Conservation (phyloP, 208 protist genomes). For the Trichomonas vaginalis region DNA sequence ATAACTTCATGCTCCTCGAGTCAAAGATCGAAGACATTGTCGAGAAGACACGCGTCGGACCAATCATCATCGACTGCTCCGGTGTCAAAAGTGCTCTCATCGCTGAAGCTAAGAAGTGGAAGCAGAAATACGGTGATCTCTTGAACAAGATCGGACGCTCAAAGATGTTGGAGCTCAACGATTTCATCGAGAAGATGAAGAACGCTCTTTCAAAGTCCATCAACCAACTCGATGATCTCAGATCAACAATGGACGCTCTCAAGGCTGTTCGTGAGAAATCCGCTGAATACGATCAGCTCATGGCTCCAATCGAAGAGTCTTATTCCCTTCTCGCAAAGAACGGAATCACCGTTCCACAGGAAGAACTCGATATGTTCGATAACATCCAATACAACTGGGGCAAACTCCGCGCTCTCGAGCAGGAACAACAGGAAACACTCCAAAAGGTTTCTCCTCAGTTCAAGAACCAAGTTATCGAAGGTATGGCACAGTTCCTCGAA, state of each 20-base stretch:
- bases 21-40: neutral
- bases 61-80: neutral
- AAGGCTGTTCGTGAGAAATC: neutral
- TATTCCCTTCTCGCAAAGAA: neutral
- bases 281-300: neutral
- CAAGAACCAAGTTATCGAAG: conserved; percentile 1
- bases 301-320: neutral
- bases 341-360: neutral
- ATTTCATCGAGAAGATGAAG: conserved; percentile 19
- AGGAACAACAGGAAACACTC: neutral
- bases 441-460: conserved; percentile 8
- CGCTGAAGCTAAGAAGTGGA: neutral
- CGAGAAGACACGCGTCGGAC: neutral
- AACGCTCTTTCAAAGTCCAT: neutral
- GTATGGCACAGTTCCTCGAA: neutral
- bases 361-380: neutral
- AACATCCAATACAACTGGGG: neutral
- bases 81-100: neutral
- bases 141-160: neutral
- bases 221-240: neutral
- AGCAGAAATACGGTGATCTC: neutral
- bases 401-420: neutral
- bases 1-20: neutral
- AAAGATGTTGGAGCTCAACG: neutral
- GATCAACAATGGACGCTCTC: neutral